Percentiles rank a stretch among this genome's conserved stretches.
phyloP scores from a whole-genome alignment of 2,329 filamentous ascomycete species.

The Claviceps sp. region DNA sequence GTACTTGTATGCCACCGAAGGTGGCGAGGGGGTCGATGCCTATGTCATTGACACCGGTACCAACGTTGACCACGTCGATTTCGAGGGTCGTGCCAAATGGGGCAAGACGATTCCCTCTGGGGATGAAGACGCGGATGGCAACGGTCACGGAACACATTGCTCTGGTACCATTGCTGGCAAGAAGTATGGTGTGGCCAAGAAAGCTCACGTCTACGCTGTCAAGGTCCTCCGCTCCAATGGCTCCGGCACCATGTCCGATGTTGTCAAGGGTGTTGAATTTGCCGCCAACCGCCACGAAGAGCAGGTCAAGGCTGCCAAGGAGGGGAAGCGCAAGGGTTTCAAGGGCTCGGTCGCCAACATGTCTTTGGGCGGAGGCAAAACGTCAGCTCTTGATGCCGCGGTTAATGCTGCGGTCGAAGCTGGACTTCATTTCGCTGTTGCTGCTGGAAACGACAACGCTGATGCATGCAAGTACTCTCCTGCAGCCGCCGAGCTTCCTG shows the following conservation, averaged over 20 bases:
- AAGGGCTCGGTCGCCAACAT: slow-evolving; percentile 99
- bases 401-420: slow-evolving; percentile 87
- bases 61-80: slow-evolving; percentile 89
- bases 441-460: slow-evolving; percentile 96
- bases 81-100: slow-evolving; percentile 90
- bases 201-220: slow-evolving; percentile 91
- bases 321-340: slow-evolving; percentile 87
- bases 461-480: slow-evolving; percentile 99
- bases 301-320: slow-evolving; percentile 66
- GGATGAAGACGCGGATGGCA: slow-evolving; percentile 84
- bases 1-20: slow-evolving; percentile 82
- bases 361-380: slow-evolving; percentile 97
- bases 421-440: slow-evolving; percentile 94
- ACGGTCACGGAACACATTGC: slow-evolving; percentile 98
- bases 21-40: slow-evolving; percentile 94
- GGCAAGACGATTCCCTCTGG: slow-evolving; percentile 85
- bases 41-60: slow-evolving; percentile 98
- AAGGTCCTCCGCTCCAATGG: slow-evolving; percentile 97
- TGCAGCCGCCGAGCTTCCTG: slow-evolving; percentile 76
- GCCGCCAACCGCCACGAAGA: slow-evolving; percentile 69
- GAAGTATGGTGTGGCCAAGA: slow-evolving; percentile 99
- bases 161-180: slow-evolving; percentile 94
- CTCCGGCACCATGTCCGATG: slow-evolving; percentile 96
- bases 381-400: slow-evolving; percentile 74
- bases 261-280: slow-evolving; percentile 96